A percentile compares a stretch with the other conserved stretches of the same genome.
These are phyloP conservation scores for Amauroascus niger DNA, from an alignment of 2,329 filamentous ascomycete species.

Conservation along the genomic window DNA sequence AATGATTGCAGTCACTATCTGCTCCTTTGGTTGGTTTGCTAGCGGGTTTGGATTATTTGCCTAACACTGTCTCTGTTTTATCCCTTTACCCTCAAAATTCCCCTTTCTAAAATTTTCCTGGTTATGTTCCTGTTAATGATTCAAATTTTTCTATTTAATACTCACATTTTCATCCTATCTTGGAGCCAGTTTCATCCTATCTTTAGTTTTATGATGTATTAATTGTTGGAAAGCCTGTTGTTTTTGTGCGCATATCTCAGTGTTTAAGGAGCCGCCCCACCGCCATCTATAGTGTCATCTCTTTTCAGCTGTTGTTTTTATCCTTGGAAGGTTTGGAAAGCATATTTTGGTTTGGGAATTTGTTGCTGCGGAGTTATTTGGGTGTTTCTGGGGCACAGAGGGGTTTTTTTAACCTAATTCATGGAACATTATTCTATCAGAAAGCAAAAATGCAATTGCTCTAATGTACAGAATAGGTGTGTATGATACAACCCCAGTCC, in stretches of 20 bases:
- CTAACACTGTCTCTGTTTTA: not conserved
- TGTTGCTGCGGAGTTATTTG: not conserved
- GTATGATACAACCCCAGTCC: no score
- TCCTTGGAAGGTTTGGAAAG: not conserved
- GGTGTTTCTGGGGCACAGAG: not conserved
- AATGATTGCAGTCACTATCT: constrained; percentile 47
- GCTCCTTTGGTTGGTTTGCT: constrained; percentile 48
- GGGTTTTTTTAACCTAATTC: no score
- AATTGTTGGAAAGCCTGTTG: not conserved
- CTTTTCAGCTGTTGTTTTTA: not conserved
- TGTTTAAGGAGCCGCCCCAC: not conserved
- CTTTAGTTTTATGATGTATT: not conserved
- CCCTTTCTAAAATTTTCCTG: not conserved
- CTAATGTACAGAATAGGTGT: no score
- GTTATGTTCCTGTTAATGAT: not conserved
- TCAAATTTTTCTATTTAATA: constrained; percentile 3
- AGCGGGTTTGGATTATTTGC: constrained; percentile 30
- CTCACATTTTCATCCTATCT: constrained; percentile 1
- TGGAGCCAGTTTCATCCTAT: not conserved
- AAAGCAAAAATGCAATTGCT: not conserved
- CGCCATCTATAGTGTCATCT: not conserved
- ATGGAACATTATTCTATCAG: not conserved
- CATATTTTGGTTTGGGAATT: not conserved
- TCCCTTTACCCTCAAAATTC: not conserved
- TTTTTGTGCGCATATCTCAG: not conserved